Evolutionary conservation across 306 rosid species (phyloP), one percentile per base, ranked within the genome.

Genomic region (Glycine latifolia): DNA sequence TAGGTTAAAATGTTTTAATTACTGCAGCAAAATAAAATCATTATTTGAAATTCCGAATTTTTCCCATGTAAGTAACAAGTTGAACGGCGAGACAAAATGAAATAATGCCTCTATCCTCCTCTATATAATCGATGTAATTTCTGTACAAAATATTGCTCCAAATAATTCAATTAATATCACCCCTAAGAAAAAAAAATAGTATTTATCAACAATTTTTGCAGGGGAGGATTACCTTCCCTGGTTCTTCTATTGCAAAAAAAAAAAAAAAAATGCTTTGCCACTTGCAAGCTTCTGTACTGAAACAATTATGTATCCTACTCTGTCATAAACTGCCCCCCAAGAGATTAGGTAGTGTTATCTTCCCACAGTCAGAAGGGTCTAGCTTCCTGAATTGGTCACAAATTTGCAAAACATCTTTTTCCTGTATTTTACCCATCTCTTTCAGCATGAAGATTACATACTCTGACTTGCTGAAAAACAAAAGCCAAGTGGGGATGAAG

Each of bases 371-470:
- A 75, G 88, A 88, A 3, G 80, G 86, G 14, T 94, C 98, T 67
- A 89, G 90, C 89, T 83, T 90, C 26, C 81, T 83, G 89, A 94
- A 94, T 70, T 91, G 94, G 15, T 89, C 76, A 78, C 91, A 90
- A 41, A 91, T 91, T 81, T 82, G 88, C 87, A 84, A 5, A 62
- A 94, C 55, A 85, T 94, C 97, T 73, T 89, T 89, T 67, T 94
- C 95, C 47, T 65, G 83, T 81, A 94, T 91, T 87, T 87, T 94
- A 26, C 92, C 97, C 98, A 94, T 94, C 89, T 94, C 98, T 83
- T 94, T 94, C 69, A 94, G 93, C 88, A 91, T 94, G 91, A 86
- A 90, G 47, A 94, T 82, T 39, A 94, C 86, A 62, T 90, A 94
- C 86, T 91, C 98, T 17, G 98, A 94, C 77, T 91, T 91, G 6